Conservation (phyloP, 768 basidiomycete genomes). For the Rhodocollybia butyracea region DNA sequence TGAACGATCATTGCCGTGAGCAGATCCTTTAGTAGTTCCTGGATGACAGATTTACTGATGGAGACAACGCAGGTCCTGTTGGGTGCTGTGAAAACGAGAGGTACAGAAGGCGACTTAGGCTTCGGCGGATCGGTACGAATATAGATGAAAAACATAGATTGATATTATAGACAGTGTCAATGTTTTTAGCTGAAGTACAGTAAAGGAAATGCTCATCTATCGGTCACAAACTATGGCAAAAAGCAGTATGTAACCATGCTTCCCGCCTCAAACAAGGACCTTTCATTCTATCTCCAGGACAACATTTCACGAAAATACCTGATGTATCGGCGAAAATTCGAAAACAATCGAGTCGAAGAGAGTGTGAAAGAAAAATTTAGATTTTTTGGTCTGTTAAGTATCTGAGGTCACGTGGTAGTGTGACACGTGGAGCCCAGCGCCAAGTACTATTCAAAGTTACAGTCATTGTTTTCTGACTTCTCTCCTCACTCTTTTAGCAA, state of each 20-base stretch:
- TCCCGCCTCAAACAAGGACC: conserved; percentile 76
- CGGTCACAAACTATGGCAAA: conserved; percentile 59
- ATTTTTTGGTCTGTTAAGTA: neutral
- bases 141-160: conserved; percentile 7
- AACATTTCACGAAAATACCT: neutral
- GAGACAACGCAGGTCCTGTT: conserved; percentile 29
- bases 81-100: conserved; percentile 55
- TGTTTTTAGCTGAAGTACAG: conserved; percentile 12
- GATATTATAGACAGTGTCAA: conserved; percentile 8
- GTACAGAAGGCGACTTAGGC: conserved; percentile 49
- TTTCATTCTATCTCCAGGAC: neutral
- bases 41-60: conserved; percentile 1
- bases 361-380: neutral
- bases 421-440: neutral
- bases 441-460: too few species aligned
- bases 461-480: too few species aligned
- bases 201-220: conserved; percentile 18
- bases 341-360: neutral
- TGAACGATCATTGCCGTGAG: conserved; percentile 55
- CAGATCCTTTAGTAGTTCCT: conserved; percentile 12
- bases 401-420: neutral
- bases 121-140: conserved; percentile 22
- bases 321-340: neutral
- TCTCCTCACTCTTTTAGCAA: too few species aligned
- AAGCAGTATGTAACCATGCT: conserved; percentile 42